phyloP scores from a whole-genome alignment of 2,329 filamentous ascomycete genomes.

The Lachnellula hyalina region DNA sequence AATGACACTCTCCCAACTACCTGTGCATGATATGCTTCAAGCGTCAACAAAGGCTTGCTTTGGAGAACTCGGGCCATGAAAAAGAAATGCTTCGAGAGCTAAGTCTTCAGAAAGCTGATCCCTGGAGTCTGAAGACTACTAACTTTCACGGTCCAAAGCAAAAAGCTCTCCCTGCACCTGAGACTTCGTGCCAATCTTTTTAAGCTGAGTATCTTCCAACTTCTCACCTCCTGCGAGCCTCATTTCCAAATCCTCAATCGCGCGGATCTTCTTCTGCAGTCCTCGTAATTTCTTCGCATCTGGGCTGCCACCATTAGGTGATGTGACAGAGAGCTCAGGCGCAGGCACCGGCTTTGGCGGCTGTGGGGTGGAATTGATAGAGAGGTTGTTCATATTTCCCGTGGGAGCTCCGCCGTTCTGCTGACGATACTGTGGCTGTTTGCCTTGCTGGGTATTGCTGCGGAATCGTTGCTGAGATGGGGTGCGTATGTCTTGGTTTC shows the following conservation, averaged over 20 bases:
- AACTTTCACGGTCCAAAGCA: conserved; percentile 25
- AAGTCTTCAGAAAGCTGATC: no score
- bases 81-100: neutral
- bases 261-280: conserved; percentile 93
- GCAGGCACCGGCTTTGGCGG: conserved; percentile 32
- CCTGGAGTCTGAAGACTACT: neutral
- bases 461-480: conserved; percentile 45
- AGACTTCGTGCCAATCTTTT: conserved; percentile 91
- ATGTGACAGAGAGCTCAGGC: conserved; percentile 48
- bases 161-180: conserved; percentile 79
- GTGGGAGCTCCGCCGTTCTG: conserved; percentile 6
- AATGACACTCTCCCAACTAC: no score
- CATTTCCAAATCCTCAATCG: conserved; percentile 98
- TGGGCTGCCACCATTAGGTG: conserved; percentile 54
- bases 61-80: neutral
- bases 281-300: conserved; percentile 92
- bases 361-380: conserved; percentile 20
- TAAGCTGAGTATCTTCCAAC: conserved; percentile 95
- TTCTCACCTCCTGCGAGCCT: conserved; percentile 90
- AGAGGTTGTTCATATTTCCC: conserved; percentile 31
- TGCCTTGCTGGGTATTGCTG: conserved; percentile 40
- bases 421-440: conserved; percentile 4
- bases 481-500: conserved; percentile 40
- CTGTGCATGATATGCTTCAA: no score
- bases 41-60: no score